phyloP scores from a whole-genome alignment of 805 yeast genomes.

The Cyberlindnera xylosilytica region DNA sequence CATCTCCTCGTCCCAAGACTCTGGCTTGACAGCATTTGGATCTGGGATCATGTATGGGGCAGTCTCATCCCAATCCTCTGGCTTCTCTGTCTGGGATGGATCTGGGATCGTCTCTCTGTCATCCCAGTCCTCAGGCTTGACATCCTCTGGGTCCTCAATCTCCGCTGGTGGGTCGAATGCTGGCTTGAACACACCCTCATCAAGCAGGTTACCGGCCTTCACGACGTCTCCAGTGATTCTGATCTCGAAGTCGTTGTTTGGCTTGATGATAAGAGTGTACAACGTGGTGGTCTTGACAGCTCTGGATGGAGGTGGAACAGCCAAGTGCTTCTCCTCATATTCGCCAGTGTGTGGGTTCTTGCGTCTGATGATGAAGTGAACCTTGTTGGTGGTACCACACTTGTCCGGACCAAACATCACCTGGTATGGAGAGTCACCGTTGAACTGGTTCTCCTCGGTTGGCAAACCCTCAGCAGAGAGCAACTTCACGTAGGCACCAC shows the following conservation, averaged over 20 bases:
- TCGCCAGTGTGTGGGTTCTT: slow-evolving; percentile 51
- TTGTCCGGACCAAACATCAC: slow-evolving; percentile 94
- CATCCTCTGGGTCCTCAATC: slow-evolving; percentile 53
- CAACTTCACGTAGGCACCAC: slow-evolving; percentile 86
- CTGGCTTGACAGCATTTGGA: slow-evolving; percentile 66
- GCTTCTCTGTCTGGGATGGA: slow-evolving; percentile 60
- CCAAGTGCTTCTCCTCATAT: slow-evolving; percentile 66
- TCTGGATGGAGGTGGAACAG: slow-evolving; percentile 55
- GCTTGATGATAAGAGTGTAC: slow-evolving; percentile 72
- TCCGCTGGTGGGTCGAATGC: slow-evolving; percentile 62
- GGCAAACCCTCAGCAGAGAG: slow-evolving; percentile 43
- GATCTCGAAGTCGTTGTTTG: slow-evolving; percentile 69
- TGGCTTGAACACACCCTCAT: slow-evolving; percentile 57
- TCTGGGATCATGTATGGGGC: slow-evolving; percentile 65
- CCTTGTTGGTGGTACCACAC: slow-evolving; percentile 78
- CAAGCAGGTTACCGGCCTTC: slow-evolving; percentile 65
- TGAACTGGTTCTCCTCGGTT: slow-evolving; percentile 44
- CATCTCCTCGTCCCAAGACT: slow-evolving; percentile 71
- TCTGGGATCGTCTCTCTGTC: slow-evolving; percentile 67
- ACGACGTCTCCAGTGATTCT: slow-evolving; percentile 77
- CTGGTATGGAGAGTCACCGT: slow-evolving; percentile 68
- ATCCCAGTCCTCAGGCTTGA: slow-evolving; percentile 81
- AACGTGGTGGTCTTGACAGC: slow-evolving; percentile 55
- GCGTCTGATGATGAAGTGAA: slow-evolving; percentile 71
- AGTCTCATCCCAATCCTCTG: slow-evolving; percentile 81